phyloP scores from a whole-genome alignment of 164 flowering plant species.

The Annona cherimola region DNA sequence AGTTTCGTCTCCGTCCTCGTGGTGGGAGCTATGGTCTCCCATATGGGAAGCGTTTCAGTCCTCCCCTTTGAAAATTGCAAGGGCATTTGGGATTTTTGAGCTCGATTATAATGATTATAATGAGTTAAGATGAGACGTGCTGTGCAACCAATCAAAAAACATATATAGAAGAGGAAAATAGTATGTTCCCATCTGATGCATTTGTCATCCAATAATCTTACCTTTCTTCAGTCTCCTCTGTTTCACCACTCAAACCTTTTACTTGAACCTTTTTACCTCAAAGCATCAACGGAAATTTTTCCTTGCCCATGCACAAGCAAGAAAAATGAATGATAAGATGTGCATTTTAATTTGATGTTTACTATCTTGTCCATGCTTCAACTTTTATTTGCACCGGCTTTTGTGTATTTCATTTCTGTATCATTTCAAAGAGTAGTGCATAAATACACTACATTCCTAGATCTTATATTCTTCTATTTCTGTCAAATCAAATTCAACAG shows the following conservation, averaged over 20 bases:
- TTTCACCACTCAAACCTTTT: not conserved
- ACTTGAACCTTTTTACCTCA: too few relatives aligned
- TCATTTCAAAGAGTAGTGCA: not conserved
- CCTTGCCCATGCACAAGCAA: too few relatives aligned
- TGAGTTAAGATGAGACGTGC: not conserved
- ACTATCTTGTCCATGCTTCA: not conserved
- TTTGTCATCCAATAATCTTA: not conserved
- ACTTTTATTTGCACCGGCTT: not conserved
- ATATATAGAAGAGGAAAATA: not conserved
- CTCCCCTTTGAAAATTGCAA: too few relatives aligned
- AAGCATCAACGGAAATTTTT: not conserved
- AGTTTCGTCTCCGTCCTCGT: not conserved
- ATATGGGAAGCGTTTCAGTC: not conserved
- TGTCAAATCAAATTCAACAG: slow-evolving; percentile 23
- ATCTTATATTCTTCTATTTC: not conserved
- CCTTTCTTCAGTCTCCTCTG: not conserved
- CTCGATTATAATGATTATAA: not conserved
- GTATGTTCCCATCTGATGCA: not conserved
- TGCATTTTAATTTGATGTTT: not conserved
- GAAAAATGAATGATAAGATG: not conserved
- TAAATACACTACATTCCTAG: not conserved
- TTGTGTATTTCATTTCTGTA: not conserved
- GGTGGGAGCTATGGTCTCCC: not conserved
- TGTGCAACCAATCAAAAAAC: too few relatives aligned
- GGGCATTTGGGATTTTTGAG: too few relatives aligned